Evolutionary conservation across 1,284 basidiomycete species (phyloP).

Genomic region (Fistulinella cinereoalba): DNA sequence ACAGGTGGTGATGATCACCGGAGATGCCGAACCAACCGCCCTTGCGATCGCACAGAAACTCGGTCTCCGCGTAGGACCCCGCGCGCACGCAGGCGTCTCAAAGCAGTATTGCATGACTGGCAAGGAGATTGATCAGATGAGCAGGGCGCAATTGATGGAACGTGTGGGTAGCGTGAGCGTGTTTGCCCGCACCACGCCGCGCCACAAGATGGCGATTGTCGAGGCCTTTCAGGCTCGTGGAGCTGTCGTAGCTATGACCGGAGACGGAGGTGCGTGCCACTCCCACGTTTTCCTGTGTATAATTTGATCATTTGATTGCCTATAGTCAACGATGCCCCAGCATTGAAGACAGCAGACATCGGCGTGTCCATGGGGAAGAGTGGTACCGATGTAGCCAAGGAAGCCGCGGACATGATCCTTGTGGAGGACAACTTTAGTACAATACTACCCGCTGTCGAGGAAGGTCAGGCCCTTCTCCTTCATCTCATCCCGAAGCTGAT

Average conservation of each 20-base stretch:
- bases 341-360: constrained; percentile 97
- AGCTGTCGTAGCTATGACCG: constrained; percentile 95
- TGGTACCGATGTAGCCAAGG: constrained; percentile 97
- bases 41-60: constrained; percentile 85
- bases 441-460: constrained; percentile 91
- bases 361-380: constrained; percentile 97
- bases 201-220: constrained; percentile 97
- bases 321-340: constrained; percentile 93
- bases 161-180: constrained; percentile 81
- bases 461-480: constrained; percentile 51
- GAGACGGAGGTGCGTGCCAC: constrained; percentile 68
- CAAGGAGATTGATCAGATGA: constrained; percentile 82
- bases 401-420: constrained; percentile 95
- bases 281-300: neutral
- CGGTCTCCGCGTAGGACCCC: constrained; percentile 65
- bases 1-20: constrained; percentile 98
- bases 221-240: constrained; percentile 89
- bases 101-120: constrained; percentile 69
- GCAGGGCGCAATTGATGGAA: constrained; percentile 77
- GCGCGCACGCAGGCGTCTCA: constrained; percentile 4
- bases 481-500: neutral
- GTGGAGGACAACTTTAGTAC: constrained; percentile 98
- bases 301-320: neutral
- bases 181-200: constrained; percentile 92
- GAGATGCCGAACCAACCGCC: constrained; percentile 91